phyloP scores from a whole-genome alignment of 768 basidiomycete genomes.

The Xanthoconium purpureum region DNA sequence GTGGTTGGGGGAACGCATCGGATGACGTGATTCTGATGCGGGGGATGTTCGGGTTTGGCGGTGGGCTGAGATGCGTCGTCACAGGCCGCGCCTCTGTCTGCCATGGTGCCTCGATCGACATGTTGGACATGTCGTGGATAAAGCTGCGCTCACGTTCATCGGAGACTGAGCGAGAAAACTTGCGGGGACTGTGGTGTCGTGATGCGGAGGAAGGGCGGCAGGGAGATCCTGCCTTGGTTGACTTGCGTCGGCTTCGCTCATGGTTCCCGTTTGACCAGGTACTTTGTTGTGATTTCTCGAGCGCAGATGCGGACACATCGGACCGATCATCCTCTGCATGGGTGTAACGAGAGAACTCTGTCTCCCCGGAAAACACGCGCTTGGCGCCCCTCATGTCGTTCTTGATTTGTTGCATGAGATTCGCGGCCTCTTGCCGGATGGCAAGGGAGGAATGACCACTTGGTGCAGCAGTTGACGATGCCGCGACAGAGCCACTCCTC shows the following conservation, averaged over 20 bases:
- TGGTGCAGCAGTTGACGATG: constrained; percentile 31
- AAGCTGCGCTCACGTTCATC: constrained; percentile 43
- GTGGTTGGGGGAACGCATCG: constrained; percentile 31
- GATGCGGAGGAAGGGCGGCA: constrained; percentile 36
- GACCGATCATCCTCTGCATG: constrained; percentile 15
- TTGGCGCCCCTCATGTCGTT: constrained; percentile 68
- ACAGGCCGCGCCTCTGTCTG: constrained; percentile 22
- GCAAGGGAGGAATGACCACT: constrained; percentile 57
- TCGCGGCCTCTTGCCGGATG: constrained; percentile 74
- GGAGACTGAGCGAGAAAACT: constrained; percentile 37
- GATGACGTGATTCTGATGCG: constrained; percentile 31
- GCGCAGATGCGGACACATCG: constrained; percentile 11
- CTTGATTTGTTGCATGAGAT: constrained; percentile 83
- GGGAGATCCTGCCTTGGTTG: constrained; percentile 25
- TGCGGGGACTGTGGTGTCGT: constrained; percentile 45
- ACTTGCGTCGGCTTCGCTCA: constrained; percentile 27
- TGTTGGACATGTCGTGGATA: constrained; percentile 39
- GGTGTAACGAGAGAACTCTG: constrained; percentile 47
- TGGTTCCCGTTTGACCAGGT: constrained; percentile 29
- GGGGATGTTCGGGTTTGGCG: constrained; percentile 17
- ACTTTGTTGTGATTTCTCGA: constrained; percentile 24
- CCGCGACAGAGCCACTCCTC: constrained; percentile 22
- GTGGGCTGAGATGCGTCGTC: constrained; percentile 3
- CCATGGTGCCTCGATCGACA: constrained; percentile 42
- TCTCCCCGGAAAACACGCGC: constrained; percentile 67